Percentiles rank a stretch among this genome's conserved stretches.
phyloP scores from a whole-genome alignment of 2,329 filamentous ascomycete genomes.

The Phialophora tarda region DNA sequence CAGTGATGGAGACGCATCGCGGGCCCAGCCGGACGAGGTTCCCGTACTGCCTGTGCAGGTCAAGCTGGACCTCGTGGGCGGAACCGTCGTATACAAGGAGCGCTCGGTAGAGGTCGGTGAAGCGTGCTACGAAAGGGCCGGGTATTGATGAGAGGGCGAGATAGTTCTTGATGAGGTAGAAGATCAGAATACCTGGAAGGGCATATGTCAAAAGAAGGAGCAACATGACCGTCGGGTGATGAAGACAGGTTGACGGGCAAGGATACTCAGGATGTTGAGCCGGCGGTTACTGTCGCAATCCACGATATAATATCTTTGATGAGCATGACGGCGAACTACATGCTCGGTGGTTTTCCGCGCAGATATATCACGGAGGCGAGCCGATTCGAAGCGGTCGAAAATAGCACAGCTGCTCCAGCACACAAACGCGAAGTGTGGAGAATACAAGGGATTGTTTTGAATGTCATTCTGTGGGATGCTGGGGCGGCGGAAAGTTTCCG shows the following conservation, averaged over 20 bases:
- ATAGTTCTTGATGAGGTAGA: slow-evolving; percentile 44
- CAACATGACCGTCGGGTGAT: slow-evolving; percentile 22
- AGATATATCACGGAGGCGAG: not conserved
- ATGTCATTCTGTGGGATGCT: not conserved
- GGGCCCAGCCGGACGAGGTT: slow-evolving; percentile 43
- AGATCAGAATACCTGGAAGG: slow-evolving; percentile 18
- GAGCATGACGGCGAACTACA: not conserved
- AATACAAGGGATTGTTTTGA: not conserved
- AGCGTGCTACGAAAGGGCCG: slow-evolving; percentile 40
- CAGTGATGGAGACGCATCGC: slow-evolving; percentile 42
- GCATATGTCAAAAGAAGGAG: slow-evolving; percentile 22
- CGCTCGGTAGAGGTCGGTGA: slow-evolving; percentile 42
- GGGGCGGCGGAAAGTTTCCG: slow-evolving; percentile 24
- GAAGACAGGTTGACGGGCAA: not conserved
- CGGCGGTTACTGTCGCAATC: not conserved
- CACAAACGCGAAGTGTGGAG: no score
- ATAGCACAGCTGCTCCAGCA: not conserved
- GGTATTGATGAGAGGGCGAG: slow-evolving; percentile 37
- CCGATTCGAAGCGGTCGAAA: not conserved
- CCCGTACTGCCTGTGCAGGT: slow-evolving; percentile 42
- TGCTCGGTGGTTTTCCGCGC: slow-evolving; percentile 15
- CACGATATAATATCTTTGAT: not conserved
- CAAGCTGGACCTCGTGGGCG: slow-evolving; percentile 39
- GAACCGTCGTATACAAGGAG: slow-evolving; percentile 38
- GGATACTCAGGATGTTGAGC: not conserved